Conservation (phyloP, 192 early-diverging fungal genomes). For the Coemansia javaensis region DNA sequence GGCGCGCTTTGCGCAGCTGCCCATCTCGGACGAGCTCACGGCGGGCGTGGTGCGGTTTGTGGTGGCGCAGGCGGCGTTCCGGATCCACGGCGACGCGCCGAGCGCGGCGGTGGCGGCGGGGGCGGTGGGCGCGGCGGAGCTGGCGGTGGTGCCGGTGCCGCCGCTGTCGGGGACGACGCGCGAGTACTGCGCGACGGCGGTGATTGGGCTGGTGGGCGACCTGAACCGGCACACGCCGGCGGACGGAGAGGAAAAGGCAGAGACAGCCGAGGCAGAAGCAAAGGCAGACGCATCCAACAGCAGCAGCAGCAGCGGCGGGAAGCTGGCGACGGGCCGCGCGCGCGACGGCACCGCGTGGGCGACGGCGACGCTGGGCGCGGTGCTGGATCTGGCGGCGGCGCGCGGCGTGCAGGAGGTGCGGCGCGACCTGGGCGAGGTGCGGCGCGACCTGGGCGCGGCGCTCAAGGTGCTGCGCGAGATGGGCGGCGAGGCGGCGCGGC, state of each 20-base stretch:
- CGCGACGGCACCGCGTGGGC: conserved; percentile 11
- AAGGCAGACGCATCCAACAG: too few species aligned
- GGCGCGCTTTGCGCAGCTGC: conserved; percentile 65
- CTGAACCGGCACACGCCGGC: conserved; percentile 32
- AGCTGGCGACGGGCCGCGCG: conserved; percentile 13
- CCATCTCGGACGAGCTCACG: conserved; percentile 74
- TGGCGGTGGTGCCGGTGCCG: conserved; percentile 47
- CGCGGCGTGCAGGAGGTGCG: conserved; percentile 6
- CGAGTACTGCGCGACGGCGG: conserved; percentile 57
- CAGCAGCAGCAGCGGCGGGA: background rate
- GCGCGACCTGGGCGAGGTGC: conserved; percentile 7
- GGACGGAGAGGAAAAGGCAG: too few species aligned
- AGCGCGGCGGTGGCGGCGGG: conserved; percentile 29
- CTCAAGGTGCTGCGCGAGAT: conserved; percentile 10
- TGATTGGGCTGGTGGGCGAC: conserved; percentile 67
- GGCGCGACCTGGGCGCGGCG: conserved; percentile 6
- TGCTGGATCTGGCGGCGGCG: conserved; percentile 16
- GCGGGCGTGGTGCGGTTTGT: conserved; percentile 62
- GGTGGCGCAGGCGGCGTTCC: conserved; percentile 70
- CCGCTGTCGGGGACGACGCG: conserved; percentile 54
- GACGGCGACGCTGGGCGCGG: conserved; percentile 8
- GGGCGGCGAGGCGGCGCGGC: conserved; percentile 2
- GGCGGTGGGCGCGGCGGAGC: conserved; percentile 46
- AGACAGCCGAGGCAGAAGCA: background rate
- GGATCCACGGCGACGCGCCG: conserved; percentile 42